Evolutionary conservation across 805 yeast species (phyloP).

Genomic region (Hanseniaspora mollemarum): DNA sequence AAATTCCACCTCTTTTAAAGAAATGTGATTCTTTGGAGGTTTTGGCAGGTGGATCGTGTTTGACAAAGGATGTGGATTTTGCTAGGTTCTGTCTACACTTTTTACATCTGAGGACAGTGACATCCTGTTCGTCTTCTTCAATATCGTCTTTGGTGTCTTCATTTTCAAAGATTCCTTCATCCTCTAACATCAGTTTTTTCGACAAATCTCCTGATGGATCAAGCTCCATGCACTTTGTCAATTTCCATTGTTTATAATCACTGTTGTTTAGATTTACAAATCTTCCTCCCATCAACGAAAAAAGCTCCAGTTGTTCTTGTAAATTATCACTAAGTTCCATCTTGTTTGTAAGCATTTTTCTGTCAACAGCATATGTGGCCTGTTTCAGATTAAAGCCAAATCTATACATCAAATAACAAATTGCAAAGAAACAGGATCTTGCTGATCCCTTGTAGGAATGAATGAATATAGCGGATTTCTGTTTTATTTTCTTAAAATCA

Average conservation of each 20-base stretch:
- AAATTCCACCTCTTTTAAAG: constrained; percentile 49
- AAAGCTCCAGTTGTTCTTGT: constrained; percentile 56
- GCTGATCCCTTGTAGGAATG: constrained; percentile 92
- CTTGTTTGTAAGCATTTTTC: constrained; percentile 39
- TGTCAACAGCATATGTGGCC: constrained; percentile 63
- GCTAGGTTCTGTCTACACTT: constrained; percentile 70
- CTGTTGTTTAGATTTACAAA: constrained; percentile 27
- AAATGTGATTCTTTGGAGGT: constrained; percentile 57
- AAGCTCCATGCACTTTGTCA: constrained; percentile 28
- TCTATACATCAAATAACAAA: constrained; percentile 81
- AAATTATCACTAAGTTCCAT: constrained; percentile 69
- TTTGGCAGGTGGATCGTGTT: constrained; percentile 56
- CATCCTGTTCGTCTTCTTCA: constrained; percentile 24
- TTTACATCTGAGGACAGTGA: constrained; percentile 55
- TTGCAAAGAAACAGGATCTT: constrained; percentile 72
- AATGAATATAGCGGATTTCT: constrained; percentile 38
- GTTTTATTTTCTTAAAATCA: constrained; percentile 29
- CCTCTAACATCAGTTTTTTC: constrained; percentile 23
- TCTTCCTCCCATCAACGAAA: constrained; percentile 36
- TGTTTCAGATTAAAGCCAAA: constrained; percentile 46
- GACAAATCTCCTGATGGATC: constrained; percentile 34
- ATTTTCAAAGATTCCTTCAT: constrained; percentile 27
- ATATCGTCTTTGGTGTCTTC: constrained; percentile 16
- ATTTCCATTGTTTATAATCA: constrained; percentile 36
- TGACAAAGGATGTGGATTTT: constrained; percentile 45